Evolutionary conservation across 2,329 filamentous ascomycete genomes (phyloP), one percentile per base, ranked within the genome.

Genomic region (Monilinia laxa): DNA sequence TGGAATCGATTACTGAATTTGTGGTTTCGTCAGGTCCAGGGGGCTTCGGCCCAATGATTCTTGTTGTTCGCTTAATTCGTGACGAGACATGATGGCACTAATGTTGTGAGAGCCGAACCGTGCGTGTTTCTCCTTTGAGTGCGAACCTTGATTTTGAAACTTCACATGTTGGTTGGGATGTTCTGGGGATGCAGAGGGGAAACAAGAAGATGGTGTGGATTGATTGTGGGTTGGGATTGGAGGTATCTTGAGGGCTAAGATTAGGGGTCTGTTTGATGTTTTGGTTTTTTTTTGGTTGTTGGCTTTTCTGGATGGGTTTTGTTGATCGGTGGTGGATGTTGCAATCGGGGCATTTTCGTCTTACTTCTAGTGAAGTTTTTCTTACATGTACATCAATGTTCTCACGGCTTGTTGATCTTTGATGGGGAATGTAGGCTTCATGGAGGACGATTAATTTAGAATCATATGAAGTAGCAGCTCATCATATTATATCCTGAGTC

Each of bases 61-160:
- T 42, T 45, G 6, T 47, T 25, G 38, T 64, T 62, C 49, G 62
- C 62, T 35, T 35, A 35, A 35, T 56, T 64, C 40, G 56, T 35
- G 40, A 47, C 18, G 25, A 59, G 40, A 47, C 56, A 47, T 16
- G 42, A 45, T 18, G 18, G 31, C 52, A 52, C 57, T 52, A 38
- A 40, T 49, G 40, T 55, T 35, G 23, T 64, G 31, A 52, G 31
- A 35, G 31, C 31, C 31, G n/a, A 35, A 20, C 62, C 52, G 62
- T 64, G 62, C 62, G 40, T 45, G 62, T 64, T 64, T 64, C 62
- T 49, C 25, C 52, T 64, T 38, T 42, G 20, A 23, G 42, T 1
- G n/a, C 47, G 25, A 56, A 64, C 62, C 52, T 64, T 64, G 52
- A 54, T 7, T 18, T 42, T 52, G 38, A 57, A 45, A 40, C 62